These are phyloP conservation scores for Gnomoniopsis sp. DNA, from an alignment of 2,329 filamentous ascomycete species.

Conservation along the genomic window DNA sequence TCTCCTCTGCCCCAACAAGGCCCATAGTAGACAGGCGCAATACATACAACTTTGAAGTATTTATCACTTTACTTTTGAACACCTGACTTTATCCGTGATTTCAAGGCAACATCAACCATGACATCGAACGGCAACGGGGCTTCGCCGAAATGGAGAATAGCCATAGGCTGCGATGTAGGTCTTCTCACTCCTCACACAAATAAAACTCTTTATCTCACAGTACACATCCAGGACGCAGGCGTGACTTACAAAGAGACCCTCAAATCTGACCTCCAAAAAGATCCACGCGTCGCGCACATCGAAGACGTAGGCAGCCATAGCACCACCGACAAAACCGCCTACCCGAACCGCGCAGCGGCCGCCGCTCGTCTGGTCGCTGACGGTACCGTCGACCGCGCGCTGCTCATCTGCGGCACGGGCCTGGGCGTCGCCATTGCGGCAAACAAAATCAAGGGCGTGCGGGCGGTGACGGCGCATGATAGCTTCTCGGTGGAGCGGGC, in stretches of 20 bases:
- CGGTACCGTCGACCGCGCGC: slow-evolving; percentile 70
- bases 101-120: background rate
- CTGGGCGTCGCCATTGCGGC: slow-evolving; percentile 85
- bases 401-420: slow-evolving; percentile 82
- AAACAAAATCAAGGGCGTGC: slow-evolving; percentile 80
- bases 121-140: slow-evolving; percentile 2
- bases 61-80: background rate
- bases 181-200: background rate
- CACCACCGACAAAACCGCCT: slow-evolving; percentile 71
- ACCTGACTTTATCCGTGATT: background rate
- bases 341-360: slow-evolving; percentile 73
- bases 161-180: slow-evolving; percentile 52
- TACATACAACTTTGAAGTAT: background rate
- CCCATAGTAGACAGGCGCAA: background rate
- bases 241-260: slow-evolving; percentile 75
- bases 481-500: slow-evolving; percentile 79
- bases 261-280: slow-evolving; percentile 66
- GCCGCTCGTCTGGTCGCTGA: slow-evolving; percentile 62
- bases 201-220: background rate
- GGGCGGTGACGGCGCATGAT: slow-evolving; percentile 88
- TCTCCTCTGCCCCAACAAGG: too few species aligned
- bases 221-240: slow-evolving; percentile 60
- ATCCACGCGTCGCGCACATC: slow-evolving; percentile 64
- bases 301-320: slow-evolving; percentile 71
- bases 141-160: slow-evolving; percentile 48